Conservation (phyloP, 176 grass and related monocot genomes). For the Musa itinerans region DNA sequence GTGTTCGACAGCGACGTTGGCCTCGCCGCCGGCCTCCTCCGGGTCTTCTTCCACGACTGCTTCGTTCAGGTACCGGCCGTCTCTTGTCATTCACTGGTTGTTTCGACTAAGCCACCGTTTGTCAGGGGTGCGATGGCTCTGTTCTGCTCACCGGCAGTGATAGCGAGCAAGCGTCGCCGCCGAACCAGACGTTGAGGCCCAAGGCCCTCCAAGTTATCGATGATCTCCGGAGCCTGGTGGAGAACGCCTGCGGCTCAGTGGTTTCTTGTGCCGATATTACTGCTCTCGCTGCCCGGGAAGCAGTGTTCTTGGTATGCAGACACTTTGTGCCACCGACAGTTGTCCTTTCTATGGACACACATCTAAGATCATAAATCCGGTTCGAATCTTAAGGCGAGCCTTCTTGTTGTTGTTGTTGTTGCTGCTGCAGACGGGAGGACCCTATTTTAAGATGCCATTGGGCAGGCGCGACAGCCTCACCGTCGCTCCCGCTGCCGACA, state of each 20-base stretch:
- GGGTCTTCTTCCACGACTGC: slow-evolving; percentile 57
- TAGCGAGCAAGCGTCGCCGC: slow-evolving; percentile 15
- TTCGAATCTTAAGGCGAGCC: too few relatives aligned
- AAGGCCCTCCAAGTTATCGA: slow-evolving; percentile 28
- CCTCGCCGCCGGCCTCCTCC: slow-evolving; percentile 37
- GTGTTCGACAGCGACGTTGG: slow-evolving; percentile 25
- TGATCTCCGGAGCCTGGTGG: slow-evolving; percentile 27
- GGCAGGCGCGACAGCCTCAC: slow-evolving; percentile 27
- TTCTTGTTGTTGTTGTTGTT: too few relatives aligned
- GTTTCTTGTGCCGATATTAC: slow-evolving; percentile 52
- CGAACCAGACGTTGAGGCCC: slow-evolving; percentile 30
- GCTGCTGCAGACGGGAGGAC: slow-evolving; percentile 15
- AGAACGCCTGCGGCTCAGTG: slow-evolving; percentile 16
- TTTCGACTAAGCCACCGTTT: background rate
- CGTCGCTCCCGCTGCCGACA: background rate
- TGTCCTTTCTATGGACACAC: background rate
- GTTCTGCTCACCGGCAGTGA: slow-evolving; percentile 19
- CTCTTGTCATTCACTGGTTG: background rate
- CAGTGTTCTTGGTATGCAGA: slow-evolving; percentile 23
- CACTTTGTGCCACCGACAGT: too few relatives aligned
- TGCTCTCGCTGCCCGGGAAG: slow-evolving; percentile 33
- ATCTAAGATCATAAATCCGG: background rate
- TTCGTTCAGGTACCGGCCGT: slow-evolving; percentile 29
- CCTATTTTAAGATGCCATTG: slow-evolving; percentile 24
- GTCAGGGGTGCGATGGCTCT: slow-evolving; percentile 45